Conservation (phyloP, 305 asterid genomes). For the Solanum hybrid region DNA sequence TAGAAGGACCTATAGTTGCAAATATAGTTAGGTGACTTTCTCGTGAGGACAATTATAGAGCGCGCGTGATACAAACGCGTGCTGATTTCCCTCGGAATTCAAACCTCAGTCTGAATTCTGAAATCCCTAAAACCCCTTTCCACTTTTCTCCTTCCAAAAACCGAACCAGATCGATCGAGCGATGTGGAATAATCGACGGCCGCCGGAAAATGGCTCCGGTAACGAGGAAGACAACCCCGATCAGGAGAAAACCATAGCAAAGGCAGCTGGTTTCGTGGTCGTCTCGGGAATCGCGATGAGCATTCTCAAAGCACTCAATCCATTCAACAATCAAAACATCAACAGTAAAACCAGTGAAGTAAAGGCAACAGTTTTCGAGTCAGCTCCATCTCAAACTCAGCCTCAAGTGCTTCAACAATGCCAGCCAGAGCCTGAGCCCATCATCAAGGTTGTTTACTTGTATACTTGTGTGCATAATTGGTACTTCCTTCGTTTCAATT, state of each 20-base stretch:
- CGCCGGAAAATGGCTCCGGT: not conserved
- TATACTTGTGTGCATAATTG: not conserved
- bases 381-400: conserved; percentile 3
- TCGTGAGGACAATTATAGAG: not conserved
- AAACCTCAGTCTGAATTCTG: not conserved
- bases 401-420: not conserved
- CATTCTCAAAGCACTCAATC: conserved; percentile 26
- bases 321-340: conserved; percentile 16
- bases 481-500: not conserved
- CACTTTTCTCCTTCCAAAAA: not conserved
- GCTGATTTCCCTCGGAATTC: not conserved
- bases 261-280: conserved; percentile 27
- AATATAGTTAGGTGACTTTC: not conserved
- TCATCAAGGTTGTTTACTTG: conserved; percentile 1
- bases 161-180: not conserved
- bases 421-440: conserved; percentile 6
- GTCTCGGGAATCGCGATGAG: conserved; percentile 30
- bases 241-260: conserved; percentile 19
- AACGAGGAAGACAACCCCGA: conserved; percentile 4
- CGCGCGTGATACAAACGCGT: not conserved
- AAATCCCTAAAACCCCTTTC: not conserved
- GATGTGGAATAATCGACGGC: conserved; percentile 1
- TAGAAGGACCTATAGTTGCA: not conserved
- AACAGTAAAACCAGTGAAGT: not conserved
- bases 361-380: not conserved